A percentile compares a stretch with the other conserved stretches of the same genome.
These are phyloP conservation scores for Trichaptum fuscoviolaceum DNA, from an alignment of 768 basidiomycete species.

Conservation along the genomic window DNA sequence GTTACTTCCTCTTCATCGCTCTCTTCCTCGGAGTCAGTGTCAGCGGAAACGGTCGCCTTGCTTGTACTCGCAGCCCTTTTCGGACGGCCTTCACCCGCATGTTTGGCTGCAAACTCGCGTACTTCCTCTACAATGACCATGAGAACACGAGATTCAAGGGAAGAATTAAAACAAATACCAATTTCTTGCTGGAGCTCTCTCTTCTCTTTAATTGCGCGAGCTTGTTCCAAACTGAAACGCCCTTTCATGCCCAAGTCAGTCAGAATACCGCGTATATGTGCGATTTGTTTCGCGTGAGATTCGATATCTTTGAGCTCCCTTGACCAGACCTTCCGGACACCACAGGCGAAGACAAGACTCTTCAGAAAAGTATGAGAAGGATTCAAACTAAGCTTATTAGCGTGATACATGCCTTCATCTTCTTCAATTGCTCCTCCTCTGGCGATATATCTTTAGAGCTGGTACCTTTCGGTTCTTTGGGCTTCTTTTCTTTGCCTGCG, in stretches of 20 bases:
- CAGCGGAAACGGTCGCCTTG: constrained; percentile 8
- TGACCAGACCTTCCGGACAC: constrained; percentile 71
- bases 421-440: constrained; percentile 72
- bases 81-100: constrained; percentile 12
- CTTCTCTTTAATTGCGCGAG: constrained; percentile 64
- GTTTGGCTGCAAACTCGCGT: constrained; percentile 43
- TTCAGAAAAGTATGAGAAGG: constrained; percentile 22
- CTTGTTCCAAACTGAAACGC: constrained; percentile 73
- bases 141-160: neutral
- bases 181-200: constrained; percentile 77
- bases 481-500: constrained; percentile 23
- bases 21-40: constrained; percentile 19
- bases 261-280: constrained; percentile 58
- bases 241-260: constrained; percentile 77
- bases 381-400: neutral
- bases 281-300: constrained; percentile 56
- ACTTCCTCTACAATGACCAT: constrained; percentile 57
- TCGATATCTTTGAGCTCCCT: constrained; percentile 63
- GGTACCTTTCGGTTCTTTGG: constrained; percentile 27
- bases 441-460: constrained; percentile 35
- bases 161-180: constrained; percentile 38
- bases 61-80: constrained; percentile 9
- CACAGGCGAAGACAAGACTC: constrained; percentile 70
- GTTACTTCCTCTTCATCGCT: constrained; percentile 29
- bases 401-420: constrained; percentile 53